Percentiles rank a stretch among this genome's conserved stretches.
phyloP scores from a whole-genome alignment of 1,284 basidiomycete species.

The Cutaneotrichosporon spelunceum region DNA sequence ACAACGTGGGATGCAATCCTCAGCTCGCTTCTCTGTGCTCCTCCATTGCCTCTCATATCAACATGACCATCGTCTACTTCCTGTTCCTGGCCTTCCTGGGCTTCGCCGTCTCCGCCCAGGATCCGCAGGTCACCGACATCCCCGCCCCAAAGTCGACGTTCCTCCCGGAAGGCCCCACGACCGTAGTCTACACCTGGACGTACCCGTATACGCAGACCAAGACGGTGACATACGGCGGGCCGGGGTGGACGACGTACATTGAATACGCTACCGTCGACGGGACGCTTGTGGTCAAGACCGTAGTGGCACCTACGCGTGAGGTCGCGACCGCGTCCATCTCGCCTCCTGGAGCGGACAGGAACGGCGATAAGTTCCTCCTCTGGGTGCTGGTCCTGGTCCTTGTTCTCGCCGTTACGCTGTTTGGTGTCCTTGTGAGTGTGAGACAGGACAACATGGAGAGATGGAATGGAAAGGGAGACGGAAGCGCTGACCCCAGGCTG shows the following conservation, averaged over 20 bases:
- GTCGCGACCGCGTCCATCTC: neutral
- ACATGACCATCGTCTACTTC: neutral
- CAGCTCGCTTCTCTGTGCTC: too few relatives aligned
- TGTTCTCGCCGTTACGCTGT: neutral
- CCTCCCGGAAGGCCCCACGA: slow-evolving; percentile 1
- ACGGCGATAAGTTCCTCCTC: neutral
- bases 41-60: neutral
- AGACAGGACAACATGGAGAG: neutral
- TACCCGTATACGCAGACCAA: neutral
- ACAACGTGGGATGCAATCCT: too few relatives aligned
- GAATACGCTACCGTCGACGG: neutral
- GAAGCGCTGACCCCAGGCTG: neutral
- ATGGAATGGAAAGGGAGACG: neutral
- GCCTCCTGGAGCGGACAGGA: neutral
- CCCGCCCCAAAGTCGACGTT: neutral
- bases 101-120: neutral
- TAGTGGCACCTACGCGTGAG: neutral
- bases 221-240: neutral
- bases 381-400: neutral
- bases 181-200: neutral
- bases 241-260: neutral
- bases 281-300: neutral
- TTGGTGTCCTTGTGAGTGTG: neutral
- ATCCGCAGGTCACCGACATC: neutral
- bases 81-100: neutral